Base-by-base conservation (phyloP, 257 asterid genomes). In the Hygrophila difformis region DNA sequence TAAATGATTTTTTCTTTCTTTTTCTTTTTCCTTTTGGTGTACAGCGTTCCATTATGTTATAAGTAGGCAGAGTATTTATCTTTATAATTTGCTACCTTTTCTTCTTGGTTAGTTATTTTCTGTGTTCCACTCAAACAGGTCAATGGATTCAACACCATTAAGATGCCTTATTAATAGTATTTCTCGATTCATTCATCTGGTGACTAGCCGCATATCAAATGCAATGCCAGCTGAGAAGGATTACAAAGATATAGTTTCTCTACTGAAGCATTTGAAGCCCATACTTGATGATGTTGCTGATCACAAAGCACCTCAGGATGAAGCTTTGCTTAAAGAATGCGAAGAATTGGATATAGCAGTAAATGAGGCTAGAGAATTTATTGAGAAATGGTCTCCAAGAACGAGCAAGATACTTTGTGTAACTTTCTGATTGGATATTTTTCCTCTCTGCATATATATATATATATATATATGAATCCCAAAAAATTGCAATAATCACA, bases 371-470 rank as follows among this genome's bases (percentile, higher is more conserved):
- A 66, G 99, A 71, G 93, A 80, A 43, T 72, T 83, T 64, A 77
- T 91, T 13, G 95, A 86, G 75, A 77, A 72, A 71, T 86, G 95
- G 95, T 78, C 99, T 47, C 81, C 88, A 16, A 80, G 61, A 73
- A 80, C 34, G 84, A 86, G 99, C 94, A 91, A 72, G 80, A 78
- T 81, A 61, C 79, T 82, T 56, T 75, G 72, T 66, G 99, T 91
- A 70, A 78, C 20, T 26, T 26, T 26, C 31, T 26, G 31, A 8
- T 26, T 26, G 31, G n/a, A n/a, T n/a, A n/a, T n/a, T n/a, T n/a
- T n/a, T n/a, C n/a, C n/a, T n/a, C n/a, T n/a, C n/a, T n/a, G n/a
- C n/a, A n/a, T n/a, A n/a, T n/a, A n/a, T n/a, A n/a, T n/a, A n/a
- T n/a, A n/a, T n/a, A n/a, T n/a, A n/a, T n/a, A n/a, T n/a, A n/a